These are phyloP conservation scores for Thozetella sp. DNA, from an alignment of 495 filamentous ascomycete genomes.

Conservation along the genomic window DNA sequence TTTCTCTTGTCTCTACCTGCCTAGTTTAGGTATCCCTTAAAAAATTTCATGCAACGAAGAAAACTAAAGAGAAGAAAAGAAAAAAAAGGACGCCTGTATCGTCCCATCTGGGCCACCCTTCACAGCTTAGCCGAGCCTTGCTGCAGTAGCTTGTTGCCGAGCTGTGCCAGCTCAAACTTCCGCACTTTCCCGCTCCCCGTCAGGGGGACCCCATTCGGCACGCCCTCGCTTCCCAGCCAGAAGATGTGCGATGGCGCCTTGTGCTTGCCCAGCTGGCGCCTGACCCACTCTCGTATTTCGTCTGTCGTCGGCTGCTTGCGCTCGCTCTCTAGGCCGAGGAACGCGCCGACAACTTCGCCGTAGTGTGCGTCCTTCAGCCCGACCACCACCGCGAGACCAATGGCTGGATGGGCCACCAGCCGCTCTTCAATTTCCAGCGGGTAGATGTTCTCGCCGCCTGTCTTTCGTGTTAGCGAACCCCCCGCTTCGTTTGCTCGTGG, in stretches of 20 bases:
- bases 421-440: slow-evolving; percentile 73
- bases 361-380: slow-evolving; percentile 64
- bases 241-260: slow-evolving; percentile 70
- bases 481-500: too few species aligned
- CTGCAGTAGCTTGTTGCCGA: slow-evolving; percentile 52
- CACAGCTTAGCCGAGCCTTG: slow-evolving; percentile 37
- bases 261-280: slow-evolving; percentile 62
- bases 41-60: too few species aligned
- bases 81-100: too few species aligned
- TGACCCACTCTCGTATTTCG: slow-evolving; percentile 60
- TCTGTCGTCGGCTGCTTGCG: slow-evolving; percentile 40
- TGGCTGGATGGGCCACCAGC: slow-evolving; percentile 56
- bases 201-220: slow-evolving; percentile 57
- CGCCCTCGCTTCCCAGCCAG: slow-evolving; percentile 63
- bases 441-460: slow-evolving; percentile 64
- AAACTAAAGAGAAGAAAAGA: too few species aligned
- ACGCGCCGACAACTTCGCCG: slow-evolving; percentile 69
- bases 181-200: slow-evolving; percentile 75
- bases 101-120: background rate
- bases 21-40: too few species aligned
- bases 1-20: too few species aligned
- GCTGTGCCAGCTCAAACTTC: slow-evolving; percentile 65
- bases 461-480: background rate
- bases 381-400: slow-evolving; percentile 61
- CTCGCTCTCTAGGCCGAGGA: slow-evolving; percentile 41